These are phyloP conservation scores for Cyberlindnera mississippiensis DNA, from an alignment of 805 yeast species.

Conservation along the genomic window DNA sequence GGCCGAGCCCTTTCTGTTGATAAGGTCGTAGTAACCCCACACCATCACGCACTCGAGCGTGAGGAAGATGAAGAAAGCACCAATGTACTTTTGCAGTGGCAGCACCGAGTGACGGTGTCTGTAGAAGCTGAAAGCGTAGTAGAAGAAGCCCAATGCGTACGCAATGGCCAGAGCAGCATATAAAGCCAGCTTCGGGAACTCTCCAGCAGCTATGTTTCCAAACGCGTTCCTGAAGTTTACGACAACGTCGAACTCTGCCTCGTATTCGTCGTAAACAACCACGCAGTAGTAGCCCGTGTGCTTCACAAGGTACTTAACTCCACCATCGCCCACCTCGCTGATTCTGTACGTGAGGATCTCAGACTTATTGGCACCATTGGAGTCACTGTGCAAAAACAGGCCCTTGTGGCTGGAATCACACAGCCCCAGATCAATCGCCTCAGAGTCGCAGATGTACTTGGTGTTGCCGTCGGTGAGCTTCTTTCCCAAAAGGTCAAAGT, in stretches of 20 bases:
- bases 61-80: conserved; percentile 79
- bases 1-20: conserved; percentile 53
- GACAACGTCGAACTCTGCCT: conserved; percentile 50
- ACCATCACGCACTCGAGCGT: conserved; percentile 80
- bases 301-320: conserved; percentile 59
- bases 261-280: conserved; percentile 50
- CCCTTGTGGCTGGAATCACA: conserved; percentile 58
- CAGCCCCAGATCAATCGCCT: conserved; percentile 49
- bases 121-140: conserved; percentile 81
- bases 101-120: conserved; percentile 82
- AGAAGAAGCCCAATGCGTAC: conserved; percentile 76
- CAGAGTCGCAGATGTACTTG: conserved; percentile 72
- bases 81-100: conserved; percentile 85
- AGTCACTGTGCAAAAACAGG: conserved; percentile 56
- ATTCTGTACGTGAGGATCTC: conserved; percentile 56
- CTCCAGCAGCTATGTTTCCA: conserved; percentile 85
- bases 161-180: conserved; percentile 83
- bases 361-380: conserved; percentile 42
- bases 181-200: conserved; percentile 85
- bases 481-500: conserved; percentile 64
- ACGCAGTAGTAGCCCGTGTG: conserved; percentile 93
- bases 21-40: conserved; percentile 88
- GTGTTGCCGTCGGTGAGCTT: conserved; percentile 37
- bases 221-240: conserved; percentile 87
- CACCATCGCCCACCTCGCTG: conserved; percentile 53